Evolutionary conservation across 768 basidiomycete genomes (phyloP).

Genomic region (Chalciporus pseudorubinellus): DNA sequence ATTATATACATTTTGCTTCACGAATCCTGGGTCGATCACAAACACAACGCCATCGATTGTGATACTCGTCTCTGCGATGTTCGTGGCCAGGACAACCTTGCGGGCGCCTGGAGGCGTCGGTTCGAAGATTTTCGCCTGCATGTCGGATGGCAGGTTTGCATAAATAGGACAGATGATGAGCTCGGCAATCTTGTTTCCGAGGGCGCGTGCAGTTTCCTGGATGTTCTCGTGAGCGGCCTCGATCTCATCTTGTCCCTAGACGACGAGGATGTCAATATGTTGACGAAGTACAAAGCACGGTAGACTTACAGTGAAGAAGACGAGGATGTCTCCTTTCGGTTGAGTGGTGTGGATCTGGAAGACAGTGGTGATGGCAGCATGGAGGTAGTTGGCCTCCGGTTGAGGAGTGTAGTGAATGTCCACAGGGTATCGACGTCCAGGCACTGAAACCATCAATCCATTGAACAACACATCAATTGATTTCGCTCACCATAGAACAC

Average conservation of each 20-base stretch:
- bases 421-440: constrained; percentile 95
- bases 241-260: constrained; percentile 94
- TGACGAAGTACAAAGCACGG: neutral
- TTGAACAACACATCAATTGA: neutral
- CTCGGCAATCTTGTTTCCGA: constrained; percentile 95
- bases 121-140: constrained; percentile 99
- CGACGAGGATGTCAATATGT: constrained; percentile 5
- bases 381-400: constrained; percentile 98
- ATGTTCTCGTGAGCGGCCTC: constrained; percentile 96
- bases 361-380: constrained; percentile 97
- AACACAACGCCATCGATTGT: constrained; percentile 99
- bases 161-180: constrained; percentile 97
- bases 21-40: constrained; percentile 98
- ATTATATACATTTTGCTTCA: constrained; percentile 99
- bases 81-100: constrained; percentile 97
- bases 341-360: constrained; percentile 99
- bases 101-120: constrained; percentile 95
- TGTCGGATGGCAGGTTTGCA: constrained; percentile 97
- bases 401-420: constrained; percentile 99
- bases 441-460: constrained; percentile 51
- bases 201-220: constrained; percentile 89
- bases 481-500: constrained; percentile 77
- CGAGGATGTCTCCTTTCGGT: constrained; percentile 94
- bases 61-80: constrained; percentile 99
- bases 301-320: constrained; percentile 84